These are phyloP conservation scores for Geotrichum phurueaensis DNA, from an alignment of 1,139 yeast genomes.

Conservation along the genomic window DNA sequence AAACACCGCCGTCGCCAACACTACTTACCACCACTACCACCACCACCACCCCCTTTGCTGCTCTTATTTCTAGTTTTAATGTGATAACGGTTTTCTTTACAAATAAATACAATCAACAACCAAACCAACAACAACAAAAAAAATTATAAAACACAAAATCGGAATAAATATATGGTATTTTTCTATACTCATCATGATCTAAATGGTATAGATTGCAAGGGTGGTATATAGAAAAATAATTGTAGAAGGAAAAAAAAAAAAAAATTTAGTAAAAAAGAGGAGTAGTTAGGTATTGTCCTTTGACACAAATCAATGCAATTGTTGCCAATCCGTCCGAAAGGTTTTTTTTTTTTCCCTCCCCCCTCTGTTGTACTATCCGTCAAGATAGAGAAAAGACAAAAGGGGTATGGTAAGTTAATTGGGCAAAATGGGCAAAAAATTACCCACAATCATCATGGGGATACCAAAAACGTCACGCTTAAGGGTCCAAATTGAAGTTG, in stretches of 20 bases:
- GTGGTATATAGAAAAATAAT: too few relatives aligned
- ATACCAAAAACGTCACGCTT: conserved; percentile 83
- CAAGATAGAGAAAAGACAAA: neutral
- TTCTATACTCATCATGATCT: too few relatives aligned
- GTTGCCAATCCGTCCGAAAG: too few relatives aligned
- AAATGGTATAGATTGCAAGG: too few relatives aligned
- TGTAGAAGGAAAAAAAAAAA: neutral
- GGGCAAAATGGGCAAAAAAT: conserved; percentile 33
- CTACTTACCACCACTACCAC: neutral
- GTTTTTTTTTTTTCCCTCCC: neutral
- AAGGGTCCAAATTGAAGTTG: conserved; percentile 86
- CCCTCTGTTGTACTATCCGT: neutral
- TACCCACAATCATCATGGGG: conserved; percentile 96
- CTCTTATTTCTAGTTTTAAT: neutral
- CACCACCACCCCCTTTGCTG: neutral
- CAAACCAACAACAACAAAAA: too few relatives aligned
- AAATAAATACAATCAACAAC: neutral
- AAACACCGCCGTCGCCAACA: conserved; percentile 18
- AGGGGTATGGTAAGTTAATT: neutral
- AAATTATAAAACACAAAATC: too few relatives aligned
- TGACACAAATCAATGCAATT: too few relatives aligned
- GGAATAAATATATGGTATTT: too few relatives aligned
- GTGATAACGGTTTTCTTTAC: neutral
- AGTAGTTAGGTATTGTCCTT: too few relatives aligned
- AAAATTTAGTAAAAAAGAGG: neutral